Evolutionary conservation across 345 rosid species (phyloP), one percentile per base, ranked within the genome.

Genomic region (Syzygium oleosum): DNA sequence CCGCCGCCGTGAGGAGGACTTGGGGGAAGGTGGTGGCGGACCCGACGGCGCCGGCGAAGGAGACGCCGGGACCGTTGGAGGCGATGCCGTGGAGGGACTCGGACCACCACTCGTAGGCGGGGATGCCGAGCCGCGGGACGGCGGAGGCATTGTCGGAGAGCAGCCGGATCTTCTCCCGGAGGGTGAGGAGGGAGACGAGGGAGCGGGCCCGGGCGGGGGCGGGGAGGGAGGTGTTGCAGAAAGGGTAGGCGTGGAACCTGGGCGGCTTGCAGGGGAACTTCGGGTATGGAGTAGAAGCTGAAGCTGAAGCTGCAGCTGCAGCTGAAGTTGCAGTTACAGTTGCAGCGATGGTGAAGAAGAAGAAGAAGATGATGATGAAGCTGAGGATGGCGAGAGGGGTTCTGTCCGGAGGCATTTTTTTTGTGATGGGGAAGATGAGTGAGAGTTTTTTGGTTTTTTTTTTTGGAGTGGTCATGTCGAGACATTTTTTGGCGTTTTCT

Each of bases 91-190:
- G 99, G 68, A 97, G 94, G 7, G 98, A 96, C 87, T 97, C 99
- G 4, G 97, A 97, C 99, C 99, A 97, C 99, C 99, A 97, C 86
- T 95, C 93, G 90, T 95, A 97, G 41, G 94, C 90, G 46, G 99
- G 97, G 46, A 97, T 88, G 19, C 99, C 99, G 85, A 97, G 96
- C 21, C 98, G 93, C 12, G 98, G 96, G 34, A 96, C 86, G 11
- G 93, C 91, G 23, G 97, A 93, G 38, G 96, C 97, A 87, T 94
- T 94, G 89, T 93, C 90, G 80, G 98, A 91, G 83, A 97, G 96
- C 84, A 91, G 97, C 14, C 68, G 77, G 92, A 95, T 92, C 89
- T 96, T 97, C 90, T 97, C 99, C 38, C 85, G 90, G 89, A 96
- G 98, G 52, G 96, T 95, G 11, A 95, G 93, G 89, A 90, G 94